Conservation (phyloP, 2,329 filamentous ascomycete species). For the Stagonosporopsis vannaccii region DNA sequence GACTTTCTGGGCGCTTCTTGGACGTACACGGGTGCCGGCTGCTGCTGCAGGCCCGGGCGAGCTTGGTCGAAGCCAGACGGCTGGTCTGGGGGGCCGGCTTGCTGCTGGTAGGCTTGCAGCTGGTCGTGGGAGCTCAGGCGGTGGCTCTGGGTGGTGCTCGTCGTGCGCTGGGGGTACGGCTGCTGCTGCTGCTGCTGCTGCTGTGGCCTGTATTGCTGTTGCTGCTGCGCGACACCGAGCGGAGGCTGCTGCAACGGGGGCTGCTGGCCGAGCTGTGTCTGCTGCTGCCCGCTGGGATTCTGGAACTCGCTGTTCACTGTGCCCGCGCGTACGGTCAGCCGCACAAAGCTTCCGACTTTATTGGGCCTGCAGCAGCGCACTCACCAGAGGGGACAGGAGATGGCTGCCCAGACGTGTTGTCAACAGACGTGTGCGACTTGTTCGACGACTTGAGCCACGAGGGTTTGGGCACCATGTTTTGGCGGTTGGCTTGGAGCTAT, state of each 20-base stretch:
- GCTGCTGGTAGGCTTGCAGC: slow-evolving; percentile 42
- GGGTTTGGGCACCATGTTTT: slow-evolving; percentile 48
- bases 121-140: slow-evolving; percentile 41
- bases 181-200: slow-evolving; percentile 17
- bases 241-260: slow-evolving; percentile 19
- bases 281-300: slow-evolving; percentile 19
- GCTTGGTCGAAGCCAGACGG: slow-evolving; percentile 31
- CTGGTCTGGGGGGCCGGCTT: slow-evolving; percentile 26
- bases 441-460: slow-evolving; percentile 50
- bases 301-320: slow-evolving; percentile 45
- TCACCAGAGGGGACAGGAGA: slow-evolving; percentile 47
- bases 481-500: slow-evolving; percentile 36
- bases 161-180: slow-evolving; percentile 37
- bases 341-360: slow-evolving; percentile 28
- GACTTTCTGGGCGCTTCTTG: slow-evolving; percentile 41
- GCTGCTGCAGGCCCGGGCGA: slow-evolving; percentile 7
- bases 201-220: slow-evolving; percentile 13
- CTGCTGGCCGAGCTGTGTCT: slow-evolving; percentile 21
- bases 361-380: slow-evolving; percentile 34
- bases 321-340: slow-evolving; percentile 45
- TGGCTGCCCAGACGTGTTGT: slow-evolving; percentile 43
- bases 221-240: slow-evolving; percentile 17
- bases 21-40: slow-evolving; percentile 20
- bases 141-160: slow-evolving; percentile 44
- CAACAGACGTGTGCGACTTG: slow-evolving; percentile 48